These are phyloP conservation scores for Melanopsichium pennsylvanicum DNA, from an alignment of 1,284 basidiomycete genomes.

Conservation along the genomic window DNA sequence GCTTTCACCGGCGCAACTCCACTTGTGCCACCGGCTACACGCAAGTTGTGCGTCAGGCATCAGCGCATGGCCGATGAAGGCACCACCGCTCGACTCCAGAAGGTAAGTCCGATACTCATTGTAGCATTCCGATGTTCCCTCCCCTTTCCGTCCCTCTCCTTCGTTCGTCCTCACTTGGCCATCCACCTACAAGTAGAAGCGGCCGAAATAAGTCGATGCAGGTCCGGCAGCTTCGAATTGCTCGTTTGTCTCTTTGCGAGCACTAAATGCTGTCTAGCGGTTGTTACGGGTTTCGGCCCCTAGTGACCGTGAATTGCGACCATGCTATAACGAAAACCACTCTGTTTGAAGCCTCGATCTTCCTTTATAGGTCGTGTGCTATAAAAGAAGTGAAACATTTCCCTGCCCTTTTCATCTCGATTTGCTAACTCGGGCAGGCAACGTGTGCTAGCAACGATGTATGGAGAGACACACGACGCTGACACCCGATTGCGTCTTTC, in stretches of 20 bases:
- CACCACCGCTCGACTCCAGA: constrained; percentile 88
- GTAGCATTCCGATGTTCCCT: too few species aligned
- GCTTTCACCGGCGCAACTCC: constrained; percentile 29
- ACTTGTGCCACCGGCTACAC: constrained; percentile 44
- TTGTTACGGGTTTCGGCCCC: constrained; percentile 8
- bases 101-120: too few species aligned
- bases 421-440: not conserved
- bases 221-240: constrained; percentile 28
- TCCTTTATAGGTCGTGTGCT: constrained; percentile 51
- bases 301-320: constrained; percentile 17
- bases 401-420: not conserved
- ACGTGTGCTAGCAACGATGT: not conserved
- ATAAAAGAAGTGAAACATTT: constrained; percentile 56
- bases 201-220: constrained; percentile 30
- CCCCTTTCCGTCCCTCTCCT: not conserved
- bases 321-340: constrained; percentile 44
- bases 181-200: too few species aligned
- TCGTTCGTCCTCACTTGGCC: too few species aligned
- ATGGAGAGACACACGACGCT: constrained; percentile 18
- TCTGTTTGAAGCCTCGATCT: constrained; percentile 63
- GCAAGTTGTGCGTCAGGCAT: constrained; percentile 85
- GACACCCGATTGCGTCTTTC: constrained; percentile 2
- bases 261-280: constrained; percentile 25
- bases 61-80: constrained; percentile 98
- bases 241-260: constrained; percentile 17